Evolutionary conservation across 352 stramenopile species (phyloP).

Genomic region (Aphanomyces stellatus): DNA sequence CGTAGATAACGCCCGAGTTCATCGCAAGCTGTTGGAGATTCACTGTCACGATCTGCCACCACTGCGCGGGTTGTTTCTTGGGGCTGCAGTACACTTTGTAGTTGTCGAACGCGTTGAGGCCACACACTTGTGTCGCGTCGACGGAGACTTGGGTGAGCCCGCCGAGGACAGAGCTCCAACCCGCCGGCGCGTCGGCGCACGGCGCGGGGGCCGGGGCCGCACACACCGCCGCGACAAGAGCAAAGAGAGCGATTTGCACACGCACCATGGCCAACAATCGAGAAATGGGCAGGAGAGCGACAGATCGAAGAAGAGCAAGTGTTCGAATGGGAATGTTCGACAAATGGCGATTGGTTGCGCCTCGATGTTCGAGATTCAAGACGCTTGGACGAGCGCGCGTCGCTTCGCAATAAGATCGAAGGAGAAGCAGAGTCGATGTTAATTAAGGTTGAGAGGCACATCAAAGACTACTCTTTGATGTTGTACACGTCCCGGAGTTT

Average conservation of each 20-base stretch:
- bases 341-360: too few relatives aligned
- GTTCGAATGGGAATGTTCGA: too few relatives aligned
- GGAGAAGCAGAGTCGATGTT: too few relatives aligned
- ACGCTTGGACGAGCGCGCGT: too few relatives aligned
- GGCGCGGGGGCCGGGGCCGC: too few relatives aligned
- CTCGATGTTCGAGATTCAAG: too few relatives aligned
- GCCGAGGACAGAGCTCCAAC: not conserved
- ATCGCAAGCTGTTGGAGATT: not conserved
- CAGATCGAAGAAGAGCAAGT: too few relatives aligned
- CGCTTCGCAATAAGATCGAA: too few relatives aligned
- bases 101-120: not conserved
- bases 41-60: not conserved
- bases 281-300: too few relatives aligned
- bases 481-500: constrained; percentile 8
- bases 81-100: not conserved
- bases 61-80: not conserved
- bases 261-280: too few relatives aligned
- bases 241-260: not conserved
- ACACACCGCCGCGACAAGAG: not conserved
- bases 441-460: too few relatives aligned
- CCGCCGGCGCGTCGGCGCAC: not conserved
- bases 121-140: not conserved
- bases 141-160: not conserved
- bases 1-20: not conserved
- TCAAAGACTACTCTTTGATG: not conserved